A percentile compares a stretch with the other conserved stretches of the same genome.
Evolutionary conservation across 106 monocot genomes (phyloP).

Genomic region (Ottelia alismoides): DNA sequence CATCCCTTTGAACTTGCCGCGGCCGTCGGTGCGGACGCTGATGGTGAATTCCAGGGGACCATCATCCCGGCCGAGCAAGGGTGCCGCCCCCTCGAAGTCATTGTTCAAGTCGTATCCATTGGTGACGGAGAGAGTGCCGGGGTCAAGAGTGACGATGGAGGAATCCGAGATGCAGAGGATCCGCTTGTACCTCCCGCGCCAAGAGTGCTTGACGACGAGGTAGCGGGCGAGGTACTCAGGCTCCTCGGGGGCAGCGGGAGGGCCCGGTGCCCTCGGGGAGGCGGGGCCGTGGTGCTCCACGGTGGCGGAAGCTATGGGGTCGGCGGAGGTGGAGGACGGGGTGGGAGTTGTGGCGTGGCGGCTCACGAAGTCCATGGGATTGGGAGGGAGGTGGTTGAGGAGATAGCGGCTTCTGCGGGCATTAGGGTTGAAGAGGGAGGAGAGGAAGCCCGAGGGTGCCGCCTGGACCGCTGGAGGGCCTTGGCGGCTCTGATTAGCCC

Average conservation of each 20-base stretch:
- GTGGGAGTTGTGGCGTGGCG: conserved; percentile 43
- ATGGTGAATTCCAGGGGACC: conserved; percentile 59
- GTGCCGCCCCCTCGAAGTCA: conserved; percentile 73
- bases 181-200: conserved; percentile 90
- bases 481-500: conserved; percentile 80
- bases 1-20: conserved; percentile 73
- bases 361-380: conserved; percentile 93
- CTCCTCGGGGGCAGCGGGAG: conserved; percentile 42
- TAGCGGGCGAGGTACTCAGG: conserved; percentile 90
- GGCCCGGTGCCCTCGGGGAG: background rate
- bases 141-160: conserved; percentile 65
- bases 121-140: conserved; percentile 61
- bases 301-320: conserved; percentile 11
- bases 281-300: conserved; percentile 6
- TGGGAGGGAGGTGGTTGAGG: conserved; percentile 46
- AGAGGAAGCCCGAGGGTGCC: conserved; percentile 24
- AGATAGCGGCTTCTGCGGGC: conserved; percentile 22
- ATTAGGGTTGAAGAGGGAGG: conserved; percentile 39
- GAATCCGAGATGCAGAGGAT: conserved; percentile 68
- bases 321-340: conserved; percentile 1
- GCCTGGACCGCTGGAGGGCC: conserved; percentile 28
- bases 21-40: conserved; percentile 63
- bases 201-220: conserved; percentile 89
- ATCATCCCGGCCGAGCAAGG: conserved; percentile 51
- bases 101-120: conserved; percentile 54